Evolutionary conservation across 2,329 filamentous ascomycete genomes (phyloP).

Genomic region (Scleromitrula shiraiana): DNA sequence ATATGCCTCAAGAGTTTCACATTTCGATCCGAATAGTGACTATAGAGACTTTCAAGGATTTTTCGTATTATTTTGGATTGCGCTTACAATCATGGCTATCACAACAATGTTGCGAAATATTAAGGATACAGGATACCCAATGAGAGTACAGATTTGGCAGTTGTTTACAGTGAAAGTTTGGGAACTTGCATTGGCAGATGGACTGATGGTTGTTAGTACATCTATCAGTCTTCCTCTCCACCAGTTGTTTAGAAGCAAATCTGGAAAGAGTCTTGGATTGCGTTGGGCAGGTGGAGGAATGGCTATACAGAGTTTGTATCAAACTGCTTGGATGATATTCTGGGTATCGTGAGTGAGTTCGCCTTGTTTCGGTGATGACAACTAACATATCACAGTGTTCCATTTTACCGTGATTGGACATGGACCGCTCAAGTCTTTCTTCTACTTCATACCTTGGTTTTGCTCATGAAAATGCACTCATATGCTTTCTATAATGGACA

Average conservation of each 20-base stretch:
- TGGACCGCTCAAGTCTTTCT: slow-evolving; percentile 98
- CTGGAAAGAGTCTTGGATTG: slow-evolving; percentile 42
- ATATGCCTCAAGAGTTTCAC: slow-evolving; percentile 82
- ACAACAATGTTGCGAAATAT: slow-evolving; percentile 89
- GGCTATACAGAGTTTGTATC: slow-evolving; percentile 73
- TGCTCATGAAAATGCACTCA: slow-evolving; percentile 99
- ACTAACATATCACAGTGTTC: slow-evolving; percentile 44
- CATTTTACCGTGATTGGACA: slow-evolving; percentile 81
- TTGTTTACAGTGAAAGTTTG: slow-evolving; percentile 83
- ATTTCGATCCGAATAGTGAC: slow-evolving; percentile 88
- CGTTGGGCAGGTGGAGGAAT: slow-evolving; percentile 75
- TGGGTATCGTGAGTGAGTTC: slow-evolving; percentile 58
- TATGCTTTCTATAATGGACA: slow-evolving; percentile 98
- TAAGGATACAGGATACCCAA: slow-evolving; percentile 83
- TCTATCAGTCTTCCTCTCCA: slow-evolving; percentile 68
- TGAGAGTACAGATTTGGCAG: slow-evolving; percentile 80
- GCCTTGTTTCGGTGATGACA: not conserved
- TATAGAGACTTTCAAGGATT: slow-evolving; percentile 95
- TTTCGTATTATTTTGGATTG: slow-evolving; percentile 98
- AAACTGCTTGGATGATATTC: slow-evolving; percentile 67
- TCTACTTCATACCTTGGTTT: slow-evolving; percentile 77
- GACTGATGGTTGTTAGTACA: slow-evolving; percentile 75
- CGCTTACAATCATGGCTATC: slow-evolving; percentile 90
- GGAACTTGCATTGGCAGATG: slow-evolving; percentile 76
- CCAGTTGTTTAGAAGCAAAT: slow-evolving; percentile 49